Evolutionary conservation across 768 basidiomycete species (phyloP), one percentile per base, ranked within the genome.

Genomic region (Trametes cubensis): DNA sequence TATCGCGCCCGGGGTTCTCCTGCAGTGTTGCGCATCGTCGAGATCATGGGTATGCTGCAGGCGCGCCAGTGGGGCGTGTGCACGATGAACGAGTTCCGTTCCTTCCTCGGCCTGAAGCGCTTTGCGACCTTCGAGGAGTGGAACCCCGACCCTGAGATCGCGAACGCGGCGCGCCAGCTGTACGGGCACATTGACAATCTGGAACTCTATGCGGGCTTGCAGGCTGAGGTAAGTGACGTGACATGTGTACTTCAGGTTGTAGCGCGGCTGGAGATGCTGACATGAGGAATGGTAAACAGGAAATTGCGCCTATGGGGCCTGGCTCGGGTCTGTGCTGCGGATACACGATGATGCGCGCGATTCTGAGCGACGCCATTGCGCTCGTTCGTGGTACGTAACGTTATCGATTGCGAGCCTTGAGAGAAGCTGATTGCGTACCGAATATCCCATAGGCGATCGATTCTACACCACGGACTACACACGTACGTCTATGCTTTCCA

Each of bases 311-410:
- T 6, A 78, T 79, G 23, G 63, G 63, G 5, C 81, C 84, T 1
- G 92, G 90, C 7, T 86, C 89, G 6, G 92, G 91, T 13, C 71
- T 93, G 5, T 92, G 90, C 71, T 90, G 90, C 5, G 89, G 90
- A 26, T 92, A 86, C 75, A 93, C 92, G 5, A 88, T 91, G 65
- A 90, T 90, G 7, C 81, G 92, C 46, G 89, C 90, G n/a, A 94
- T 95, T 64, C 78, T 95, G 15, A 80, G 86, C 13, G 90, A 92
- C 70, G 91, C 90, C 2, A 86, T 92, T 39, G 85, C 81, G 63
- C 77, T 94, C 60, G 84, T 83, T 30, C 84, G 92, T 34, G 71
- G 63, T 64, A 15, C 56, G 63, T 50, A 11, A 15, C 7, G 10
- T n/a, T 34, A 14, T 25, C 40, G 4, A 28, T 5, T 26, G 42